Base-by-base conservation (phyloP, 108 stramenopile species). In the Skeletonema marinoi region DNA sequence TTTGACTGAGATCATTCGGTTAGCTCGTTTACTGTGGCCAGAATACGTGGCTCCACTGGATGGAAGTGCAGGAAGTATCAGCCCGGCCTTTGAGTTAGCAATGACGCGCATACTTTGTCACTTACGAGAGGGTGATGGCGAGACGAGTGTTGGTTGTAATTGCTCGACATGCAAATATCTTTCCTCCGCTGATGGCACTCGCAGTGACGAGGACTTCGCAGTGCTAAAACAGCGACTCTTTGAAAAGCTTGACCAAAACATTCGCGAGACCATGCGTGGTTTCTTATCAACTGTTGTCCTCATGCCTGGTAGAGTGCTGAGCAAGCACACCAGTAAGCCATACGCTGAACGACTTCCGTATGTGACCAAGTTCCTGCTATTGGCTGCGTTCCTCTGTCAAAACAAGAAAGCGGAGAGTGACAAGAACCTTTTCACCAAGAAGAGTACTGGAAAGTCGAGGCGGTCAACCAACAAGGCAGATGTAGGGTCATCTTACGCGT, bases 311-410 rank as follows among this genome's bases (percentile, higher is more conserved):
- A 59, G 73, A 54, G 73, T 54, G 13, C 17, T 71, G 13, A 44
- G n/a, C 16, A 73, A 72, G 29, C 36, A 74, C 11, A 33, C 9
- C 14, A 41, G 63, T 19, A 78, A 61, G 60, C 72, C 71, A 12
- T 69, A 70, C 41, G 68, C 68, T 39, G 63, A 44, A 58, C 70
- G 73, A 54, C 75, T 90, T n/a, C 80, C 91, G 1, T 90, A 85
- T 63, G 60, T 84, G 6, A 80, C 83, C 6, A 87, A 86, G 59
- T 90, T 89, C 65, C 36, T 93, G 36, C 76, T 91, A 3, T 62
- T 93, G 14, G 80, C 92, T 39, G 87, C 90, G 8, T 93, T 83
- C 73, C 69, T 93, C 14, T 93, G 92, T 56, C 92, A 93, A 65
- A 72, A 88, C 61, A 93, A 93, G 68, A 74, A 76, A 30, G 68